A percentile compares a stretch with the other conserved stretches of the same genome.
Conservation (phyloP, 1,284 basidiomycete genomes). For the Mycena sp. region DNA sequence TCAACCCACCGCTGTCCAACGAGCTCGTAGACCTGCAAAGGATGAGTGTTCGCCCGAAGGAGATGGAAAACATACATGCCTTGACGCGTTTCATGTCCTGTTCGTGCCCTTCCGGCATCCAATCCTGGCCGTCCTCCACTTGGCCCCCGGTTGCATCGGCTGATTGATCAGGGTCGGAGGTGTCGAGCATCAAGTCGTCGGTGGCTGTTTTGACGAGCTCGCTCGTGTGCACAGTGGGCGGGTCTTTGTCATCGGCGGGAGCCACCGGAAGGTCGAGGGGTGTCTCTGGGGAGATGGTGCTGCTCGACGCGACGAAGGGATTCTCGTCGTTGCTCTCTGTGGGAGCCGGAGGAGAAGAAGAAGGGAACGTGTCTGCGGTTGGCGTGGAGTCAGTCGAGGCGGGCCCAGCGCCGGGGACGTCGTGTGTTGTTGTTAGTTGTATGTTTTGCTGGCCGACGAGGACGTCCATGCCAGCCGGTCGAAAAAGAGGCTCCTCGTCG, state of each 20-base stretch:
- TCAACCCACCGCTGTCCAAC: conserved; percentile 91
- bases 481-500: conserved; percentile 13
- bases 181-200: conserved; percentile 25
- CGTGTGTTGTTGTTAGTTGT: not conserved
- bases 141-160: conserved; percentile 34
- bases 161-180: conserved; percentile 36
- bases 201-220: conserved; percentile 16
- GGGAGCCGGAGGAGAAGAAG: conserved; percentile 24
- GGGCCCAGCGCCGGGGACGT: conserved; percentile 21
- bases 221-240: conserved; percentile 27
- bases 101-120: conserved; percentile 50
- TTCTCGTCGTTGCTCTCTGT: conserved; percentile 24
- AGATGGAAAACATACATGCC: conserved; percentile 39
- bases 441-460: conserved; percentile 11
- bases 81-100: conserved; percentile 62
- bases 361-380: conserved; percentile 28
- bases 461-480: conserved; percentile 22
- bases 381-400: conserved; percentile 10
- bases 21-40: conserved; percentile 86
- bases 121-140: conserved; percentile 48
- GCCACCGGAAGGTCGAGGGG: conserved; percentile 14
- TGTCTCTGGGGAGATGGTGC: conserved; percentile 19
- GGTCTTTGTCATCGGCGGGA: conserved; percentile 24
- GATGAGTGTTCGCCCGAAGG: conserved; percentile 11
- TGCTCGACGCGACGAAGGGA: conserved; percentile 23